Percentiles rank a stretch among this genome's conserved stretches.
These are phyloP conservation scores for Trichomonascus vanleenenianus DNA, from an alignment of 805 yeast species.

Conservation along the genomic window DNA sequence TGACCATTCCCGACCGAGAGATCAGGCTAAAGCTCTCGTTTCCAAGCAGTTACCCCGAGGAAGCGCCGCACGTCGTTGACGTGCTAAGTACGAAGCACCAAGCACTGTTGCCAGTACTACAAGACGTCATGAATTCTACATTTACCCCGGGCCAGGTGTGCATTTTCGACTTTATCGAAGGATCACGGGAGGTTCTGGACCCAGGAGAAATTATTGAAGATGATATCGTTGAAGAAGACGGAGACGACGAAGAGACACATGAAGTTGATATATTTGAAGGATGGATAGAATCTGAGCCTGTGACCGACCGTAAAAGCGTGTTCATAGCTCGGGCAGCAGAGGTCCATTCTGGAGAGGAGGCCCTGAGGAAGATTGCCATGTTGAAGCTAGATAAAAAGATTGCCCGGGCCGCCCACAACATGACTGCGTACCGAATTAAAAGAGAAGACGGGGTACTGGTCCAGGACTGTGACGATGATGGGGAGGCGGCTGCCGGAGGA, in stretches of 20 bases:
- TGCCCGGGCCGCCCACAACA: slow-evolving; percentile 64
- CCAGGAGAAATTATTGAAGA: slow-evolving; percentile 26
- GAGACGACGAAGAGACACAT: slow-evolving; percentile 9
- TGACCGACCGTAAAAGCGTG: slow-evolving; percentile 76
- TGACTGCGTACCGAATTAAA: slow-evolving; percentile 79
- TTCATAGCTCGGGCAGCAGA: slow-evolving; percentile 69
- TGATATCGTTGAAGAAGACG: slow-evolving; percentile 27
- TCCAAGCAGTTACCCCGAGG: slow-evolving; percentile 62
- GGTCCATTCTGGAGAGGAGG: slow-evolving; percentile 63
- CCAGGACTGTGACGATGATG: slow-evolving; percentile 94
- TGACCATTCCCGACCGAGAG: slow-evolving; percentile 51
- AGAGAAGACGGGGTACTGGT: slow-evolving; percentile 44
- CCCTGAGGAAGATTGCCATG: slow-evolving; percentile 40
- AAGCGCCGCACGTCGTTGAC: slow-evolving; percentile 55
- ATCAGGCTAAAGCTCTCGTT: slow-evolving; percentile 61
- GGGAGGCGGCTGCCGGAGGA: slow-evolving; percentile 94
- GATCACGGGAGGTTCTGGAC: slow-evolving; percentile 32
- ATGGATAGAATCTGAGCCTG: slow-evolving; percentile 73
- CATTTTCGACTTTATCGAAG: slow-evolving; percentile 69
- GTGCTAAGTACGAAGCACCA: slow-evolving; percentile 39
- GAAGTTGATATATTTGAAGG: slow-evolving; percentile 41
- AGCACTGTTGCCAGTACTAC: slow-evolving; percentile 41
- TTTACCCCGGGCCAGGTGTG: slow-evolving; percentile 62
- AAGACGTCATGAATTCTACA: slow-evolving; percentile 44
- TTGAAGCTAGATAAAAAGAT: slow-evolving; percentile 61